phyloP scores from a whole-genome alignment of 257 asterid genomes.

The Fraxinus americana region DNA sequence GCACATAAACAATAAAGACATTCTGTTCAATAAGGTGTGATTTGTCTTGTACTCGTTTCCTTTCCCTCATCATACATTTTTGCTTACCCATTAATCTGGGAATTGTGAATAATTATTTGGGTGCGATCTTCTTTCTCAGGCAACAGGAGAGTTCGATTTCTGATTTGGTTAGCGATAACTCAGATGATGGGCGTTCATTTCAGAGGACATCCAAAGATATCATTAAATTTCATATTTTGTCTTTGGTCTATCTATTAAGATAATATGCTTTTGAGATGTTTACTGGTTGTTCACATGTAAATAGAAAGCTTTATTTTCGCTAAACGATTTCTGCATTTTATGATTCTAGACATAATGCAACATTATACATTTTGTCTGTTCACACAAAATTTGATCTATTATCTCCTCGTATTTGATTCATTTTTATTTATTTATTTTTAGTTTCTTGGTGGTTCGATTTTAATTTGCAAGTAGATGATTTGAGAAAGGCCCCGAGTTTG shows the following conservation, averaged over 20 bases:
- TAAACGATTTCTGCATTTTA: conserved; percentile 22
- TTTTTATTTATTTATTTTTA: too few species aligned
- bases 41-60: not conserved
- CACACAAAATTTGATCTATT: not conserved
- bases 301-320: conserved; percentile 44
- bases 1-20: conserved; percentile 92
- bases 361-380: not conserved
- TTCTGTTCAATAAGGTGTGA: conserved; percentile 71
- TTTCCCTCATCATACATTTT: conserved; percentile 6
- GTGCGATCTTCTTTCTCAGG: conserved; percentile 47
- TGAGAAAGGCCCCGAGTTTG: not conserved
- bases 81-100: conserved; percentile 11
- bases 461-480: not conserved
- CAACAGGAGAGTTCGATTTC: conserved; percentile 86
- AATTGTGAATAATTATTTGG: not conserved
- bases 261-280: conserved; percentile 28
- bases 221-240: too few species aligned
- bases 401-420: not conserved
- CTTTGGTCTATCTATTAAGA: too few species aligned
- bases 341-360: not conserved
- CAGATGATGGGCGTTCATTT: conserved; percentile 19
- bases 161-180: conserved; percentile 40
- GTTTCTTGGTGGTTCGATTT: not conserved
- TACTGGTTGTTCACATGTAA: conserved; percentile 43
- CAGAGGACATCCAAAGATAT: conserved; percentile 26